Evolutionary conservation across 441 rosid genomes (phyloP), one percentile per base, ranked within the genome.

Genomic region (Gossypium aridum): DNA sequence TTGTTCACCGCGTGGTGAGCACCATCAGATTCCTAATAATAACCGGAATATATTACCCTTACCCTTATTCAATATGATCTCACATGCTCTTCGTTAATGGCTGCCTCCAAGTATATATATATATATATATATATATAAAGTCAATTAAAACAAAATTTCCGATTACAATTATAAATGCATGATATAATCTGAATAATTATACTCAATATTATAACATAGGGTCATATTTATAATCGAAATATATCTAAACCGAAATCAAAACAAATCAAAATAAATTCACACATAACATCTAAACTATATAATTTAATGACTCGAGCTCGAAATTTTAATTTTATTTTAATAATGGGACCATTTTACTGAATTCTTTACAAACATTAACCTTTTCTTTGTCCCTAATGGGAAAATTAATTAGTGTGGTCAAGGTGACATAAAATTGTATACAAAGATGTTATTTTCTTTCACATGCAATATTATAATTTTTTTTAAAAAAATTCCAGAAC

Each of bases 11-110:
- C 84, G 85, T 83, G 84, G 81, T 80, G 72, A 75, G 64, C 73
- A 82, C 80, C 78, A 75, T 85, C 76, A 64, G 79, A 51, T 72
- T 73, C 65, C 75, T 80, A 28, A 80, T 82, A 37, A 80, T 78
- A 63, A 73, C 49, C 55, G 3, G 34, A 39, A 57, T 5, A 31
- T 26, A 26, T 26, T 26, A 26, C 26, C 26, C 26, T 23, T 23
- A 23, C 26, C 26, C 26, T 23, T 31, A 57, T 55, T 49, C 59
- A 75, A 68, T 68, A 68, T 47, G 54, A 64, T 66, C 23, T 60
- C 3, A 25, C 59, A 68, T 55, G 60, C 12, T 57, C 61, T 70
- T 8, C 16, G 26, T 62, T 39, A 64, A 28, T 2, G 14, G 3
- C 28, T 13, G 47, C 65, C 22, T 54, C 23, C 2, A 7, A 16